phyloP scores from a whole-genome alignment of 768 basidiomycete species.

The Russula virescens region DNA sequence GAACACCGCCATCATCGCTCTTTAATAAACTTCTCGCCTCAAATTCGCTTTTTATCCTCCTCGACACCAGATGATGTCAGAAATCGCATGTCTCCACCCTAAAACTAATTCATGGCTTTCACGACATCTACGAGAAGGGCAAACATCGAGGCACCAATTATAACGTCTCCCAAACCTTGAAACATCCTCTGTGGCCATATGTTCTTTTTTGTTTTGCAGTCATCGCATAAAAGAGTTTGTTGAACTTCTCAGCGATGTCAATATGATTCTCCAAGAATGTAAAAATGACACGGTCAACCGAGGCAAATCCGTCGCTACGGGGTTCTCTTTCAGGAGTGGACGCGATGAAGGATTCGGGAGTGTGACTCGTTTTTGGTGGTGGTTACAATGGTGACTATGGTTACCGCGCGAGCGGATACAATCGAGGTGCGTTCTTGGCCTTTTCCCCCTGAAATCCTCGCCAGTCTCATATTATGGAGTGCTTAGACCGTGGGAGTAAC shows the following conservation, averaged over 20 bases:
- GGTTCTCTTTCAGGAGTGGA: constrained; percentile 60
- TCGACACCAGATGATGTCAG: constrained; percentile 98
- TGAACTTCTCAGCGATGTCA: constrained; percentile 87
- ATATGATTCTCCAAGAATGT: constrained; percentile 81
- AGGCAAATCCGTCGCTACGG: constrained; percentile 82
- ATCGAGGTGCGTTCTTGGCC: constrained; percentile 28
- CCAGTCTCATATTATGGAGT: constrained; percentile 12
- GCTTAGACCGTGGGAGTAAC: constrained; percentile 35
- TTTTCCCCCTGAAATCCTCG: background rate
- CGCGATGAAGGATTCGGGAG: constrained; percentile 70
- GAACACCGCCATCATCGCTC: too few relatives aligned
- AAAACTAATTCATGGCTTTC: constrained; percentile 97
- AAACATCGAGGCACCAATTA: constrained; percentile 98
- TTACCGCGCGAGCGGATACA: constrained; percentile 37
- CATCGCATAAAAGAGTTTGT: constrained; percentile 91
- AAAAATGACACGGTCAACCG: constrained; percentile 89
- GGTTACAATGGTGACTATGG: constrained; percentile 36
- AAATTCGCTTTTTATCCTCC: too few relatives aligned
- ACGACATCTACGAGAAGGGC: constrained; percentile 97
- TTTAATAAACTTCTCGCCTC: too few relatives aligned
- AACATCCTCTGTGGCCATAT: background rate
- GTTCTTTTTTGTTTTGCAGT: constrained; percentile 70
- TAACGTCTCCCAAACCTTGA: constrained; percentile 31
- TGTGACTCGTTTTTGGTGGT: constrained; percentile 40
- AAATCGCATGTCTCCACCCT: constrained; percentile 89